A percentile compares a stretch with the other conserved stretches of the same genome.
Conservation (phyloP, 208 protist genomes). For the Leptomonas pyrrhocoris region DNA sequence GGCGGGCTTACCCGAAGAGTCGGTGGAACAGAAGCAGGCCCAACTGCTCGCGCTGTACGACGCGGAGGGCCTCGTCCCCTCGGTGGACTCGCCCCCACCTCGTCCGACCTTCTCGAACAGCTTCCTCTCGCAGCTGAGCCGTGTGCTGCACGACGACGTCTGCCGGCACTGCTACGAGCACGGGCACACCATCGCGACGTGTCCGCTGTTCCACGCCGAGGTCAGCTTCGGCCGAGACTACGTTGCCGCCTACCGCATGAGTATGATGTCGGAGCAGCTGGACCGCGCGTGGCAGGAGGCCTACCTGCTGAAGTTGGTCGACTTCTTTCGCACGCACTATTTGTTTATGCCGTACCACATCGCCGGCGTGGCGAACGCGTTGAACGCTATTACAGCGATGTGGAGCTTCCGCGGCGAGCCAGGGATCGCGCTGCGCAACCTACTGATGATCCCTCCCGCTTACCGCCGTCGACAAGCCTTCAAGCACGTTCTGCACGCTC, state of each 20-base stretch:
- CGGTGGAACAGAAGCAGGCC: slow-evolving; percentile 39
- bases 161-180: slow-evolving; percentile 83
- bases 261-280: slow-evolving; percentile 88
- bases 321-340: slow-evolving; percentile 64
- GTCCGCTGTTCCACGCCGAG: slow-evolving; percentile 79
- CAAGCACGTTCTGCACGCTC: slow-evolving; percentile 71
- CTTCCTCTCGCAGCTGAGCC: slow-evolving; percentile 58
- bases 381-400: slow-evolving; percentile 88
- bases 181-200: slow-evolving; percentile 72
- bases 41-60: slow-evolving; percentile 64
- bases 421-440: slow-evolving; percentile 70
- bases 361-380: slow-evolving; percentile 73
- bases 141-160: slow-evolving; percentile 70
- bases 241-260: slow-evolving; percentile 87
- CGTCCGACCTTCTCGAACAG: slow-evolving; percentile 56
- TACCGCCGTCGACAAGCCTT: slow-evolving; percentile 83
- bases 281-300: slow-evolving; percentile 74
- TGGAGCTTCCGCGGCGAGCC: slow-evolving; percentile 83
- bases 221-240: slow-evolving; percentile 87
- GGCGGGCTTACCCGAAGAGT: slow-evolving; percentile 54
- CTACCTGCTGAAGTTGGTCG: slow-evolving; percentile 74
- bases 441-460: slow-evolving; percentile 70
- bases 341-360: slow-evolving; percentile 88
- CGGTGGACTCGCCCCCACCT: slow-evolving; percentile 44
- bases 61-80: slow-evolving; percentile 58